These are phyloP conservation scores for Giardia duodenalis DNA, from an alignment of 208 protist species.

Conservation along the genomic window DNA sequence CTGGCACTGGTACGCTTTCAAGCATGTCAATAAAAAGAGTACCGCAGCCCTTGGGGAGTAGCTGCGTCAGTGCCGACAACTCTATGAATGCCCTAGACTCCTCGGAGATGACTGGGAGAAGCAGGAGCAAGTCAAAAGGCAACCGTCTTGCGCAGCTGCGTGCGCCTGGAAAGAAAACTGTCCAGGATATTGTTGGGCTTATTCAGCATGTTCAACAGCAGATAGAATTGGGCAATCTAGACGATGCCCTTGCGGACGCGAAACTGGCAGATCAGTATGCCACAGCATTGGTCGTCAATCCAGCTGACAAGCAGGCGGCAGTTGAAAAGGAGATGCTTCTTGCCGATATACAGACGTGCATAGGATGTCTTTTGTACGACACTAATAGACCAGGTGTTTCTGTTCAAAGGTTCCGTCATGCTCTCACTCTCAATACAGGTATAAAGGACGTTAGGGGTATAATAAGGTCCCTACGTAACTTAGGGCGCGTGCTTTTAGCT, in stretches of 20 bases:
- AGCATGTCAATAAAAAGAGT: no score
- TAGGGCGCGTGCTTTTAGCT: neutral
- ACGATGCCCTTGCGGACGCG: neutral
- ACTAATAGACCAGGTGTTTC: neutral
- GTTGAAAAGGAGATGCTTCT: neutral
- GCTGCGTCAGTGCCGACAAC: neutral
- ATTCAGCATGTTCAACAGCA: neutral
- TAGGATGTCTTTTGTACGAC: neutral
- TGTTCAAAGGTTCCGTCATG: neutral
- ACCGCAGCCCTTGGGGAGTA: neutral
- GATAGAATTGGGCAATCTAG: neutral
- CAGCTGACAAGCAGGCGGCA: neutral
- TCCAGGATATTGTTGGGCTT: neutral
- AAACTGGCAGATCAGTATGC: slow-evolving; percentile 3
- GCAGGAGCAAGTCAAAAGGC: no score
- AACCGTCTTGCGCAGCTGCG: neutral
- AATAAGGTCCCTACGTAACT: neutral
- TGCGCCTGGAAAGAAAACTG: neutral
- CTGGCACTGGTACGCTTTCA: neutral
- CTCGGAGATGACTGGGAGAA: no score
- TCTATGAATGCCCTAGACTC: no score
- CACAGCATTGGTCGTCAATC: neutral
- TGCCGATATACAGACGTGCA: slow-evolving; percentile 2
- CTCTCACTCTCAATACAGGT: neutral
- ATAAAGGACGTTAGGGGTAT: neutral